Percentiles rank a stretch among this genome's conserved stretches.
phyloP scores from a whole-genome alignment of 768 basidiomycete species.

The Russula virescens region DNA sequence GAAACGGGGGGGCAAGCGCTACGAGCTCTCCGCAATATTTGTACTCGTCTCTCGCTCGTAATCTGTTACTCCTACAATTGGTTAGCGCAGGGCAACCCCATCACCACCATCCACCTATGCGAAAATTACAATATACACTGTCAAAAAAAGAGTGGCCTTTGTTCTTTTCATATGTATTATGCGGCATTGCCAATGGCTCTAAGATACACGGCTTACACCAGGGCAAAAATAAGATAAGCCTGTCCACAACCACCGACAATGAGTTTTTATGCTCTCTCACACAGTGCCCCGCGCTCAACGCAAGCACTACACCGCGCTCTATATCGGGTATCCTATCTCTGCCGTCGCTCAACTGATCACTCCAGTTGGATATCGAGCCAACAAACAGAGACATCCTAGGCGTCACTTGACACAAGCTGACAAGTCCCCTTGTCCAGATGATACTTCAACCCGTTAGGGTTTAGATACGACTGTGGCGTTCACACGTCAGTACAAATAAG shows the following conservation, averaged over 20 bases:
- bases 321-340: conserved; percentile 20
- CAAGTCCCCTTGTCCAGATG: conserved; percentile 65
- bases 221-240: conserved; percentile 15
- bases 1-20: conserved; percentile 11
- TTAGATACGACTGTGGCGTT: conserved; percentile 46
- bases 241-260: conserved; percentile 8
- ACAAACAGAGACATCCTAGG: background rate
- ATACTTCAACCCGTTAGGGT: conserved; percentile 63
- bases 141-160: background rate
- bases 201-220: conserved; percentile 21
- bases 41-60: too few relatives aligned
- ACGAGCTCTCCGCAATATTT: conserved; percentile 17
- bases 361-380: background rate
- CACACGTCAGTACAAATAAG: conserved; percentile 9
- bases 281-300: conserved; percentile 13
- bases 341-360: background rate
- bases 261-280: conserved; percentile 1
- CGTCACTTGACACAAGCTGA: conserved; percentile 32
- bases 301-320: conserved; percentile 7
- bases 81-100: conserved; percentile 3
- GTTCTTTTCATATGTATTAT: conserved; percentile 11
- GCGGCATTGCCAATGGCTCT: conserved; percentile 7
- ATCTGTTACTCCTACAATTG: background rate
- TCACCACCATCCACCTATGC: background rate
- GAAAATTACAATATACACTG: background rate